Evolutionary conservation across 306 rosid species (phyloP).

Genomic region (Ziziphus jujuba): DNA sequence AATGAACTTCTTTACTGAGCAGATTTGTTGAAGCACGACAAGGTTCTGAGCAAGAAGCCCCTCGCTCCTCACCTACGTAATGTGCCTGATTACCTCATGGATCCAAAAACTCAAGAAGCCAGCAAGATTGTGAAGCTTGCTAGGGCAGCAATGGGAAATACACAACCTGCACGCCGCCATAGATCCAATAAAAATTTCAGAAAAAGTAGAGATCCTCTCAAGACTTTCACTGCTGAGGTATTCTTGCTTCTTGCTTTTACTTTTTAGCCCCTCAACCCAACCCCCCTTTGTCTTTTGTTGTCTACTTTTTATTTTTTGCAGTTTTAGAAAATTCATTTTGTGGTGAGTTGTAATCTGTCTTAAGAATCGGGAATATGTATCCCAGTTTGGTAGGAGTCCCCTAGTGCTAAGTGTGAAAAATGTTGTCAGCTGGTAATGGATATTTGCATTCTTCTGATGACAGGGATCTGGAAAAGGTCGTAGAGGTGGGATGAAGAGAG

Average conservation of each 20-base stretch:
- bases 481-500: conserved; percentile 20
- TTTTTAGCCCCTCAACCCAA: not conserved
- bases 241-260: not conserved
- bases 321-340: not conserved
- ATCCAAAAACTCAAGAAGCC: conserved; percentile 77
- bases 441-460: not conserved
- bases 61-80: conserved; percentile 80
- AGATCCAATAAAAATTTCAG: conserved; percentile 16
- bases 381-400: not conserved
- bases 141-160: conserved; percentile 47
- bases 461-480: conserved; percentile 13
- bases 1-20: conserved; percentile 35
- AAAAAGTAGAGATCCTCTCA: conserved; percentile 28
- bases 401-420: too few relatives aligned
- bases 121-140: conserved; percentile 69
- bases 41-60: conserved; percentile 83
- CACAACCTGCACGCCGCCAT: not conserved
- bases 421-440: not conserved
- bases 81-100: conserved; percentile 82
- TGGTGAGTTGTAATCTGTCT: not conserved
- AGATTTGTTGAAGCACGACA: conserved; percentile 93
- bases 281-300: not conserved
- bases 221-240: conserved; percentile 32
- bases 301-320: not conserved
- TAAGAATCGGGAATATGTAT: not conserved